Conservation (phyloP, 2,329 filamentous ascomycete genomes). For the Pseudogymnoascus sp. region DNA sequence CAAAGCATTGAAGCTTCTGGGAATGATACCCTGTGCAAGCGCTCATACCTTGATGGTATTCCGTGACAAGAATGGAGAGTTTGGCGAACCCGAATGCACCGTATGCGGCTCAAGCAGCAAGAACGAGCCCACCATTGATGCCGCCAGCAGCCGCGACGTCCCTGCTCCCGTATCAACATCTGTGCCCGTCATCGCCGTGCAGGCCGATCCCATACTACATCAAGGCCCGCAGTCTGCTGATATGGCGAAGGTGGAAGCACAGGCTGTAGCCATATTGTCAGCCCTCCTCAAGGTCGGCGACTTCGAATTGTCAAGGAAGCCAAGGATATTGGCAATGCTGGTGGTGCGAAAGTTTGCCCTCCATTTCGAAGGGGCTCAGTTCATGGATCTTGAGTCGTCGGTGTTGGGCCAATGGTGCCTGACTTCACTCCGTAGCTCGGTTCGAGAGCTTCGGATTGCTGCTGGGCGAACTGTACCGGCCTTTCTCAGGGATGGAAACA, state of each 20-base stretch:
- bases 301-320: slow-evolving; percentile 50
- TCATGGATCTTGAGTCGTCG: slow-evolving; percentile 64
- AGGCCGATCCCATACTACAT: not conserved
- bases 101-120: slow-evolving; percentile 25
- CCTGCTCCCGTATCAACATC: not conserved
- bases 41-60: slow-evolving; percentile 39
- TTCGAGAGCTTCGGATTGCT: slow-evolving; percentile 77
- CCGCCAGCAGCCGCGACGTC: not conserved
- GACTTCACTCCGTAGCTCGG: slow-evolving; percentile 72
- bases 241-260: slow-evolving; percentile 33
- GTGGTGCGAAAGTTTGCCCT: slow-evolving; percentile 62
- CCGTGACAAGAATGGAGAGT: slow-evolving; percentile 26
- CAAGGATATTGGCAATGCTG: slow-evolving; percentile 65
- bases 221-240: slow-evolving; percentile 7
- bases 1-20: slow-evolving; percentile 48
- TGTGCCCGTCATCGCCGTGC: not conserved
- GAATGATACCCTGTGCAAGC: slow-evolving; percentile 51
- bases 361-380: slow-evolving; percentile 54
- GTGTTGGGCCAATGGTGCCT: slow-evolving; percentile 73
- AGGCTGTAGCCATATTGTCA: slow-evolving; percentile 1
- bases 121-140: slow-evolving; percentile 16
- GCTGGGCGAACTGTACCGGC: slow-evolving; percentile 49
- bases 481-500: slow-evolving; percentile 40
- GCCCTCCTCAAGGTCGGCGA: slow-evolving; percentile 20
- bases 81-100: slow-evolving; percentile 25